These are phyloP conservation scores for Lodderomyces jiufengensis DNA, from an alignment of 1,139 yeast species.

Conservation along the genomic window DNA sequence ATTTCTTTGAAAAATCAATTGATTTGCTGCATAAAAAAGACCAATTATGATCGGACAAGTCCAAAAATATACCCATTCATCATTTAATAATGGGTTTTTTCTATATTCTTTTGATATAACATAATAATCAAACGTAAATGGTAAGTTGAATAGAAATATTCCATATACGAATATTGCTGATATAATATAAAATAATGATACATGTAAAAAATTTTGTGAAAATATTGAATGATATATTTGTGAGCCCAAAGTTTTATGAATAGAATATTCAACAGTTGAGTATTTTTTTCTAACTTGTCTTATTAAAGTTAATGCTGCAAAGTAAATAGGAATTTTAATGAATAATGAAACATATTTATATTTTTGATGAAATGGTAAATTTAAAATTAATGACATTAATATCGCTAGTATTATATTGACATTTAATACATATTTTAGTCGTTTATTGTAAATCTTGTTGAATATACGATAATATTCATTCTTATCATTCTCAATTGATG, in stretches of 20 bases:
- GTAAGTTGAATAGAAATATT: constrained; percentile 28
- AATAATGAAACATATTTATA: constrained; percentile 19
- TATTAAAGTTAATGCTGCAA: constrained; percentile 31
- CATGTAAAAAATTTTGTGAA: constrained; percentile 36
- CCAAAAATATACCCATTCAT: constrained; percentile 55
- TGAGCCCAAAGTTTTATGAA: constrained; percentile 47
- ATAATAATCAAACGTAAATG: constrained; percentile 27
- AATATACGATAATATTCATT: constrained; percentile 25
- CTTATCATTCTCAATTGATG: constrained; percentile 12
- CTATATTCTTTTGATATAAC: constrained; percentile 45
- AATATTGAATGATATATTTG: constrained; percentile 47
- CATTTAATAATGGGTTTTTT: constrained; percentile 57
- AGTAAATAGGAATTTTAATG: constrained; percentile 32
- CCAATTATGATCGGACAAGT: constrained; percentile 27
- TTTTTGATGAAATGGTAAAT: constrained; percentile 24
- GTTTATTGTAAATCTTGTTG: constrained; percentile 29
- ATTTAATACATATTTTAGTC: constrained; percentile 36
- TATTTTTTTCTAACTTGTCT: constrained; percentile 48
- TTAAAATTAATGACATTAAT: constrained; percentile 21
- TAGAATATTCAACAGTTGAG: constrained; percentile 49
- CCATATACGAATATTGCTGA: constrained; percentile 34
- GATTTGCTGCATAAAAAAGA: constrained; percentile 48
- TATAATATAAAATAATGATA: constrained; percentile 31
- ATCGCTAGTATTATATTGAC: constrained; percentile 28
- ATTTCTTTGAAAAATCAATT: constrained; percentile 57